These are phyloP conservation scores for Aureobasidium leucospermi DNA, from an alignment of 2,329 filamentous ascomycete genomes.

Conservation along the genomic window DNA sequence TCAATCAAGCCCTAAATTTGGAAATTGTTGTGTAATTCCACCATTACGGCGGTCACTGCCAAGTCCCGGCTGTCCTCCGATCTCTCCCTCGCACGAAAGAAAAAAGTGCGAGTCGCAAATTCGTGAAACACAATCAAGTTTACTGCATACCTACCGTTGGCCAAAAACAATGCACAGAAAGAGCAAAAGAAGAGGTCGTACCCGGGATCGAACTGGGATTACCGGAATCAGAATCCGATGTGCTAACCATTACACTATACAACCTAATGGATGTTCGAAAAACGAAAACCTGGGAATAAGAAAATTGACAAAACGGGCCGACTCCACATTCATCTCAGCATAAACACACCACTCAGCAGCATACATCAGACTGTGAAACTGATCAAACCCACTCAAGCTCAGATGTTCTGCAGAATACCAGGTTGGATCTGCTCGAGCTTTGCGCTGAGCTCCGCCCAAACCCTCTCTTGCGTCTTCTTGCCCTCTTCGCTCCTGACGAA, in stretches of 20 bases:
- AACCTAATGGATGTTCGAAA: not conserved
- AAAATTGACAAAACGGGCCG: no score
- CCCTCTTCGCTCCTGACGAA: slow-evolving; percentile 33
- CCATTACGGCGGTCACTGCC: no score
- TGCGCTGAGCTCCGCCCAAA: slow-evolving; percentile 34
- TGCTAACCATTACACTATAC: slow-evolving; percentile 15
- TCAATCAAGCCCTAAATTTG: no score
- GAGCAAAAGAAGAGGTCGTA: slow-evolving; percentile 8
- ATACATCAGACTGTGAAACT: no score
- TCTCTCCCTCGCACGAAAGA: not conserved
- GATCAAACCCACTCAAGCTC: not conserved
- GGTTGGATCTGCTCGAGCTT: slow-evolving; percentile 34
- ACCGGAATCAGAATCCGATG: slow-evolving; percentile 14
- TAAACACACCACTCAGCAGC: no score
- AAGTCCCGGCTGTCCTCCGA: not conserved
- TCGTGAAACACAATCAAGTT: no score
- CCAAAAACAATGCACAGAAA: not conserved
- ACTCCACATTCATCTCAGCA: no score
- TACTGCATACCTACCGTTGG: no score
- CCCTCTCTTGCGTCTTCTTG: slow-evolving; percentile 26
- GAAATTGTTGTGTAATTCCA: no score
- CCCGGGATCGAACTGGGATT: slow-evolving; percentile 14
- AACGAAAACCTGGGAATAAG: not conserved
- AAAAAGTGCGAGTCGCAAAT: no score
- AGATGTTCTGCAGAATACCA: slow-evolving; percentile 22